phyloP scores from a whole-genome alignment of 2,329 filamentous ascomycete species.

The Cladorrhinum sp. region DNA sequence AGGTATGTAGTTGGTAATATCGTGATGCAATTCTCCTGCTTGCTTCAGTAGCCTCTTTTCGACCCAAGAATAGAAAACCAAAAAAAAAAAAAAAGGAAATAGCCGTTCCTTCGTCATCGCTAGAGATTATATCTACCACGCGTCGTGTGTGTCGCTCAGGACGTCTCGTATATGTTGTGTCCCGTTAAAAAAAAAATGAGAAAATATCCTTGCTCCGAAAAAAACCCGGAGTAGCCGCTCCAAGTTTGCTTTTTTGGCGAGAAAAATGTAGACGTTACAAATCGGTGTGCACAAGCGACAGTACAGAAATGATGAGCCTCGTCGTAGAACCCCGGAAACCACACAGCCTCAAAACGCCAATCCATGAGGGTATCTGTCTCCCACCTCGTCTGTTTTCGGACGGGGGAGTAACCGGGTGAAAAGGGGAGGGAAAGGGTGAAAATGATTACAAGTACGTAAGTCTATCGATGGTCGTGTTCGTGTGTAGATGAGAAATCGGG shows the following conservation, averaged over 20 bases:
- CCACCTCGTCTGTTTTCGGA: constrained; percentile 5
- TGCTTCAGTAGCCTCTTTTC: neutral
- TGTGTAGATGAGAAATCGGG: constrained; percentile 26
- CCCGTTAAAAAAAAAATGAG: constrained; percentile 7
- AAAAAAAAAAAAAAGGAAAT: neutral
- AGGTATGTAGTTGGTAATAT: neutral
- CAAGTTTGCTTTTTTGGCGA: constrained; percentile 13
- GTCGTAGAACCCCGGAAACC: neutral
- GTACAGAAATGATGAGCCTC: constrained; percentile 14
- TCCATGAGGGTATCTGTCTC: constrained; percentile 25
- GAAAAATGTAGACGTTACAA: constrained; percentile 9
- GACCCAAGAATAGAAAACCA: neutral
- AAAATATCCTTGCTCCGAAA: constrained; percentile 2
- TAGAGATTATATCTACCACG: constrained; percentile 15
- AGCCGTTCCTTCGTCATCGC: constrained; percentile 9
- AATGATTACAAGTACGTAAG: constrained; percentile 8
- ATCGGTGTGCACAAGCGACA: constrained; percentile 19
- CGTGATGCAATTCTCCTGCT: constrained; percentile 2
- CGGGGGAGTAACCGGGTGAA: neutral
- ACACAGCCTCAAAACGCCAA: constrained; percentile 21
- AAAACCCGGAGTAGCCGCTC: constrained; percentile 1
- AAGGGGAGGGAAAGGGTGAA: neutral
- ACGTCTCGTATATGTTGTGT: constrained; percentile 21
- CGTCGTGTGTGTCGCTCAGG: constrained; percentile 6
- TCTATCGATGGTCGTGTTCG: constrained; percentile 11